Percentiles rank a stretch among this genome's conserved stretches.
Conservation (phyloP, 805 yeast genomes). For the Cyberlindnera petersonii region DNA sequence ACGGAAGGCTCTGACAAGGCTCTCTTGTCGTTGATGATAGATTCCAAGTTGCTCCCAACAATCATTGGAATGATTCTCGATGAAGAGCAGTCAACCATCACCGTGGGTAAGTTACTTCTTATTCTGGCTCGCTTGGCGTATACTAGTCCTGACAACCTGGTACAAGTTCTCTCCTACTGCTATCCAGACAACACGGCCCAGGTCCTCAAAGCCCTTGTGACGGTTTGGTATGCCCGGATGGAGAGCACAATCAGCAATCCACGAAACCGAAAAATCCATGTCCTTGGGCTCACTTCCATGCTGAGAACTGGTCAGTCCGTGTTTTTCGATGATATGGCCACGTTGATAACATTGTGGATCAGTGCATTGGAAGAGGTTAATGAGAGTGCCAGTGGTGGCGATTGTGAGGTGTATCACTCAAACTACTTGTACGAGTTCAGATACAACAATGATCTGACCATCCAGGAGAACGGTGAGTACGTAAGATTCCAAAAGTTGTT, state of each 20-base stretch:
- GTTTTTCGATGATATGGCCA: constrained; percentile 29
- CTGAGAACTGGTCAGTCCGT: constrained; percentile 35
- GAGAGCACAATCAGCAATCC: constrained; percentile 64
- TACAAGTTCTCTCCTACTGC: constrained; percentile 28
- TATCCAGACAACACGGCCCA: constrained; percentile 27
- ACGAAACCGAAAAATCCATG: constrained; percentile 62
- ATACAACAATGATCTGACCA: constrained; percentile 21
- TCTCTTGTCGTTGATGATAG: constrained; percentile 22
- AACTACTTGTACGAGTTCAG: constrained; percentile 33
- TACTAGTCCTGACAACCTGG: constrained; percentile 29
- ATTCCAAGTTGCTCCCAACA: constrained; percentile 27
- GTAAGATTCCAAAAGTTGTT: constrained; percentile 37
- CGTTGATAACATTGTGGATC: constrained; percentile 41
- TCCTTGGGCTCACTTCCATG: constrained; percentile 57
- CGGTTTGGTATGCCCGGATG: constrained; percentile 42
- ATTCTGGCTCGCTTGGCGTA: constrained; percentile 35
- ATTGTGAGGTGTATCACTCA: constrained; percentile 49
- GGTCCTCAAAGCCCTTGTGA: constrained; percentile 28
- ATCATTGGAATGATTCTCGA: constrained; percentile 29
- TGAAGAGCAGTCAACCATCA: constrained; percentile 30
- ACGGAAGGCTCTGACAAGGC: constrained; percentile 18
- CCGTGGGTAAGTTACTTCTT: constrained; percentile 32
- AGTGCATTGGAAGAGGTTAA: constrained; percentile 69
- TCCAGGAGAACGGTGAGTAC: constrained; percentile 39
- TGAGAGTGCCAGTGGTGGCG: constrained; percentile 51